phyloP scores from a whole-genome alignment of 352 stramenopile species.

The Pilasporangium apinafurcum region DNA sequence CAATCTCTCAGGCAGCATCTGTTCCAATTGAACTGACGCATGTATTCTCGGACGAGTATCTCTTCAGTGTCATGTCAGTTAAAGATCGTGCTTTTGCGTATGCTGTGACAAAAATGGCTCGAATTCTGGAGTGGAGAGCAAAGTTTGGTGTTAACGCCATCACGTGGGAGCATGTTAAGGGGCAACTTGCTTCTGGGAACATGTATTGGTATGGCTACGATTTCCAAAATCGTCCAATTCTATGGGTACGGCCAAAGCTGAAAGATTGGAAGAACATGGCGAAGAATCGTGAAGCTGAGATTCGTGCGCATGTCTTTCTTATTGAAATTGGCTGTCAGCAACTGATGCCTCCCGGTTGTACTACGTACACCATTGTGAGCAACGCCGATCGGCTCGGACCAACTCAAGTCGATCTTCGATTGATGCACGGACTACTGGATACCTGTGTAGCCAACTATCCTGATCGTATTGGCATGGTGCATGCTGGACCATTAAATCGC shows the following conservation, averaged over 20 bases:
- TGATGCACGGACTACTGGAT: conserved; percentile 59
- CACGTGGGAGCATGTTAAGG: conserved; percentile 27
- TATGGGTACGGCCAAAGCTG: conserved; percentile 55
- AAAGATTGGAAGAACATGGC: conserved; percentile 59
- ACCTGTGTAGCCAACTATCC: conserved; percentile 62
- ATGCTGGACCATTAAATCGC: conserved; percentile 46
- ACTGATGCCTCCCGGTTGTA: conserved; percentile 49
- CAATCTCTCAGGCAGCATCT: conserved; percentile 32
- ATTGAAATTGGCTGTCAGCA: conserved; percentile 41
- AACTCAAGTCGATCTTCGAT: conserved; percentile 41
- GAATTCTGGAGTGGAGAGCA: conserved; percentile 41
- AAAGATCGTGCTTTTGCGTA: conserved; percentile 55
- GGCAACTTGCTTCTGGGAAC: conserved; percentile 33
- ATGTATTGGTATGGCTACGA: conserved; percentile 79
- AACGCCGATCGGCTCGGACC: conserved; percentile 41
- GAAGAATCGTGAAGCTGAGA: conserved; percentile 35
- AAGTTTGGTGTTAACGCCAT: conserved; percentile 35
- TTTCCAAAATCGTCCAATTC: conserved; percentile 53
- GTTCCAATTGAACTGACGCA: conserved; percentile 25
- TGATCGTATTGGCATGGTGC: conserved; percentile 54
- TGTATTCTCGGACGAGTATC: conserved; percentile 53
- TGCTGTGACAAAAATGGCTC: conserved; percentile 51
- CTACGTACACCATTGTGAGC: conserved; percentile 58
- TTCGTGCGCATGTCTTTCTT: conserved; percentile 53
- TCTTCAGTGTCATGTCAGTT: conserved; percentile 52